Evolutionary conservation across 2,329 filamentous ascomycete species (phyloP), one percentile per base, ranked within the genome.

Genomic region (Cordyceps javanica): DNA sequence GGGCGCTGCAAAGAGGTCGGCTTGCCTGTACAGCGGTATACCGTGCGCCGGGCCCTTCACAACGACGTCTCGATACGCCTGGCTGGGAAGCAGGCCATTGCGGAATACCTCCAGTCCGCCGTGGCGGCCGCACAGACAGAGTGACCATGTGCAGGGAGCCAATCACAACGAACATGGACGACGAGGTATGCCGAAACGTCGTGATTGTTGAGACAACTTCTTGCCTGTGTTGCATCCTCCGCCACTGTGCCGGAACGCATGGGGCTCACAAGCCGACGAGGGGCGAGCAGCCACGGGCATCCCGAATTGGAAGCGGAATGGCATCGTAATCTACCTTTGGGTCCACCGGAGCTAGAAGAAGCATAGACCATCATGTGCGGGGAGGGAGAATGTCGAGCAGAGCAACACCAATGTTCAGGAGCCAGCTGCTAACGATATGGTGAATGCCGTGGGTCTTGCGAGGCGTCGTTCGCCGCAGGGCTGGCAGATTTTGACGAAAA

Each of bases 1-100:
- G 68, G 73, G 59, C 73, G 75, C 55, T 85, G 81, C 62, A 59
- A 68, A 57, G 73, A 79, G 21, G 66, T 83, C 23, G 73, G 74
- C 1, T 59, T 86, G 19, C 67, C 69, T 13, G 76, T 78, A 19
- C 71, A 75, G 61, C 76, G 71, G 61, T 72, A 69, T 53, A 71
- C 70, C 28, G 73, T 83, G 34, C 67, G 67, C 7, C 71, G 73
- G 44, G 82, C 82, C 38, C 79, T 81, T 63, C 82, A 86, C 67
- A 85, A 81, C 59, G 80, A 84, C 63, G 75, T 77, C 50, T 77
- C 81, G 67, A 73, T 77, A 45, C 71, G 73, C 59, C 68, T 67
- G 26, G 75, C 74, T 52, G 80, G 79, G 16, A 74, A 74, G 60
- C 68, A 63, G 44, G 70, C 74, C 21, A 73, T 81, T 56, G 74